Percentiles rank a stretch among this genome's conserved stretches.
These are phyloP conservation scores for Erythrophleum fordii DNA, from an alignment of 306 rosid species.

Conservation along the genomic window DNA sequence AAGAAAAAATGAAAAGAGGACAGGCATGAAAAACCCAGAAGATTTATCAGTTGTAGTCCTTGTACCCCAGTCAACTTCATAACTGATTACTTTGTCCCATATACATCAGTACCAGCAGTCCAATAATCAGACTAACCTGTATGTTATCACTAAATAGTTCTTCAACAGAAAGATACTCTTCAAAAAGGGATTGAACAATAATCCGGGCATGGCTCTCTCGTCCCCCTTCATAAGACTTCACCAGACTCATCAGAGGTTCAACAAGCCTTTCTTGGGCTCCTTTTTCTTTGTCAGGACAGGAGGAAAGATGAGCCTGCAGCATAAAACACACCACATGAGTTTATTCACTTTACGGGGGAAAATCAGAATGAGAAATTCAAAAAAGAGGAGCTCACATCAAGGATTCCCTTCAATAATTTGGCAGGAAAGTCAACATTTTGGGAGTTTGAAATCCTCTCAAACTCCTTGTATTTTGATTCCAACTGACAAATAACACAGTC, in stretches of 20 bases:
- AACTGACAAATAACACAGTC: constrained; percentile 62
- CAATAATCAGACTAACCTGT: constrained; percentile 63
- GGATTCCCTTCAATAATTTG: constrained; percentile 69
- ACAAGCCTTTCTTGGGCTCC: constrained; percentile 95
- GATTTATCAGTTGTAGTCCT: background rate
- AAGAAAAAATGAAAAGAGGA: background rate
- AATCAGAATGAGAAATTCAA: constrained; percentile 32
- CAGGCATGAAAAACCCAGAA: background rate
- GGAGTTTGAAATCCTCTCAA: constrained; percentile 75
- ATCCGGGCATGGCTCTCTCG: constrained; percentile 95
- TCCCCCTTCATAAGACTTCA: constrained; percentile 96
- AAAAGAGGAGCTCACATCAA: constrained; percentile 75
- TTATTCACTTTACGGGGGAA: constrained; percentile 11
- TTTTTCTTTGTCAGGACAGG: constrained; percentile 84
- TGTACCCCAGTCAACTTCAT: constrained; percentile 3
- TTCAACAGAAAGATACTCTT: constrained; percentile 87
- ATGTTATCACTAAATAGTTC: constrained; percentile 96
- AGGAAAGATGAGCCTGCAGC: constrained; percentile 72
- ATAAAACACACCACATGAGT: constrained; percentile 34
- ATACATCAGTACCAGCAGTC: constrained; percentile 30
- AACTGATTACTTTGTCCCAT: constrained; percentile 15
- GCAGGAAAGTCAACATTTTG: constrained; percentile 91
- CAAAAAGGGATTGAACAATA: constrained; percentile 96
- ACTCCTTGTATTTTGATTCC: constrained; percentile 89
- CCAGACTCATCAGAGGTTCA: constrained; percentile 89